phyloP scores from a whole-genome alignment of 2,329 filamentous ascomycete genomes.

The Trichoderma sp. region DNA sequence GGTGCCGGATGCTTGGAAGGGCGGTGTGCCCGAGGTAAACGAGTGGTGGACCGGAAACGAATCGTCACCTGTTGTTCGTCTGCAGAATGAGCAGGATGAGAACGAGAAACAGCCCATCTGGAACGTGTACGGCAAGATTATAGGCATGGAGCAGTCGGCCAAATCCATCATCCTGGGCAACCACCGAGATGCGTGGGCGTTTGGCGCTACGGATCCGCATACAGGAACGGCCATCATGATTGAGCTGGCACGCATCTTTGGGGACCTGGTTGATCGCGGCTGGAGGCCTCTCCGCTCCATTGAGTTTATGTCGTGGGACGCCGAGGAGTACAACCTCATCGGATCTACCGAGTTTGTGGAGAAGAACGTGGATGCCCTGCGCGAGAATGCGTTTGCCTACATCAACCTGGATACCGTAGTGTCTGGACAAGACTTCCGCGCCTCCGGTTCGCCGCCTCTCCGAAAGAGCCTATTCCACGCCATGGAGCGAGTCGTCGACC shows the following conservation, averaged over 20 bases:
- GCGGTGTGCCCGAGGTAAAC: conserved; percentile 69
- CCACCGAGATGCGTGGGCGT: conserved; percentile 89
- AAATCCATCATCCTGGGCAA: conserved; percentile 89
- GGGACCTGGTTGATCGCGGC: conserved; percentile 69
- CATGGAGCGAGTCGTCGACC: conserved; percentile 71
- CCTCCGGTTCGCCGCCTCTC: conserved; percentile 78
- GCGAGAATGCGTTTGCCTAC: conserved; percentile 76
- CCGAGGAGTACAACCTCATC: conserved; percentile 85
- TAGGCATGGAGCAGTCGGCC: conserved; percentile 76
- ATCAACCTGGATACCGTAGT: conserved; percentile 88
- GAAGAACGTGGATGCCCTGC: conserved; percentile 69
- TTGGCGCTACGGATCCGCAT: conserved; percentile 81
- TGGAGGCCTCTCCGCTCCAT: conserved; percentile 95
- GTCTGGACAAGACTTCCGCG: conserved; percentile 69
- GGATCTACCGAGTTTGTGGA: conserved; percentile 96
- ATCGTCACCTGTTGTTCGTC: conserved; percentile 70
- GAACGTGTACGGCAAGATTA: conserved; percentile 83
- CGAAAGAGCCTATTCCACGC: conserved; percentile 67
- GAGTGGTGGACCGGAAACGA: conserved; percentile 83
- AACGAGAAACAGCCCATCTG: conserved; percentile 78
- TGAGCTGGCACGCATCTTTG: conserved; percentile 82
- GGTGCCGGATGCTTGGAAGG: conserved; percentile 69
- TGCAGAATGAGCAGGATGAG: conserved; percentile 87
- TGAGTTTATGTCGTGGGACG: conserved; percentile 97
- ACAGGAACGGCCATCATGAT: conserved; percentile 88